Base-by-base conservation (phyloP, 371 early-diverging fungal genomes). In the Mortierella sp. region DNA sequence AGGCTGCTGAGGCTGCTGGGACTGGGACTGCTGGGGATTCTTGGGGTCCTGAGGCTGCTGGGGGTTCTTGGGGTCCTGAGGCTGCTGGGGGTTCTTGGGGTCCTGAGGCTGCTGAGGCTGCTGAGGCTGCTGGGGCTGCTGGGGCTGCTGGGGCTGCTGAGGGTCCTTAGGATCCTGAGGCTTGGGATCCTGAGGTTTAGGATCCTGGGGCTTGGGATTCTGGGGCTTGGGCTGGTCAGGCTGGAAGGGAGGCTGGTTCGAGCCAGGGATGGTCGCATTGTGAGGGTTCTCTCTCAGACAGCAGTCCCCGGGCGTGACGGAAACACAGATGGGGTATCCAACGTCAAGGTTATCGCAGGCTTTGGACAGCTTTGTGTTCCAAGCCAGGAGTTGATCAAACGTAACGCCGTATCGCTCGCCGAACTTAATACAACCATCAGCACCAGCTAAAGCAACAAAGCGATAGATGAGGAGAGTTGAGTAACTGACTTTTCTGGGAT, bases 261-360 rank as follows among this genome's bases (percentile, higher is more conserved):
- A 52, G 26, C 37, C 37, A n/a, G 64, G 64, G 28, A 56, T 2
- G 3, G 23, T 28, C 19, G 28, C 56, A 25, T 45, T 19, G 37
- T 43, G 18, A 28, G 66, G 59, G 45, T 56, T 59, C 45, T 56
- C 48, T 2, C 46, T 29, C 50, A 74, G 23, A 59, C 64, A 62
- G 37, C 60, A 43, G 59, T 28, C 57, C 12, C 58, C 58, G 11
- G 47, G n/a, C 18, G 62, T 47, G 45, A 63, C 25, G 37, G 62
- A 66, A 52, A 69, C 66, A 23, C 69, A 66, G 59, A 62, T 60
- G 29, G 61, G 55, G 21, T 50, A 47, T 23, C 55, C 58, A 25
- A 56, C 65, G 26, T 69, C 65, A 51, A 65, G 60, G 61, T 69
- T 71, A 4, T n/a, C 1, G 44, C 69, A 68, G 50, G 53, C 18